These are phyloP conservation scores for Sporothrix schenckii DNA, from an alignment of 2,329 filamentous ascomycete genomes.

Conservation along the genomic window DNA sequence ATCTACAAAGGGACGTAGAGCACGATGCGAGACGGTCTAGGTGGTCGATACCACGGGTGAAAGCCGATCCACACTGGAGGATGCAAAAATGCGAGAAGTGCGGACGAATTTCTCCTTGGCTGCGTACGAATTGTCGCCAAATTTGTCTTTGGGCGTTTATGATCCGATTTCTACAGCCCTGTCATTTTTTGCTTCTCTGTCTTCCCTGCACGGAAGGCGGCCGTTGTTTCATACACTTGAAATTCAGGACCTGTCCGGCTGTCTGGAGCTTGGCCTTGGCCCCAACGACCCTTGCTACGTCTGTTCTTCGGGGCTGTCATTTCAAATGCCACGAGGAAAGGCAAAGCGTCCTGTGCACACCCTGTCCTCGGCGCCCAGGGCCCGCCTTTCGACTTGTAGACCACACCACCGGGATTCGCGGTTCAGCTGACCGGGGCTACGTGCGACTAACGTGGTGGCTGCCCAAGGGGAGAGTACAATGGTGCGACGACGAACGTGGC, in stretches of 20 bases:
- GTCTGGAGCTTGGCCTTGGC: background rate
- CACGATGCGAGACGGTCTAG: background rate
- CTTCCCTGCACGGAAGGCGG: background rate
- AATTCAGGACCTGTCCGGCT: background rate
- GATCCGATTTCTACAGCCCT: background rate
- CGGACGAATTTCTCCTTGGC: background rate
- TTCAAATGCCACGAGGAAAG: conserved; percentile 12
- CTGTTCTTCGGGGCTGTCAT: background rate
- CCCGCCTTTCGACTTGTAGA: background rate
- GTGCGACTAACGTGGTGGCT: background rate
- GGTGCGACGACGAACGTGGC: conserved; percentile 7
- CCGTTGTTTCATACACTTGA: conserved; percentile 25
- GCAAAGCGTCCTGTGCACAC: conserved; percentile 15
- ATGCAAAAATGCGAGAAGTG: background rate
- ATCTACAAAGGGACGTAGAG: conserved; percentile 12
- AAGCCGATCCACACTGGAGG: background rate
- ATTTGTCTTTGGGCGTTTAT: background rate
- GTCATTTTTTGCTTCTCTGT: background rate
- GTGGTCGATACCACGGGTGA: background rate
- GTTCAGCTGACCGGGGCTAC: background rate
- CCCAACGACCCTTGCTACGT: conserved; percentile 1
- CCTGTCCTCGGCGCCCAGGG: background rate
- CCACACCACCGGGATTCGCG: conserved; percentile 5
- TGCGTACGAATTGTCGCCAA: background rate
- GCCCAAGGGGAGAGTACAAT: background rate